Evolutionary conservation across 257 asterid species (phyloP).

Genomic region (Nicotiana knightiana): DNA sequence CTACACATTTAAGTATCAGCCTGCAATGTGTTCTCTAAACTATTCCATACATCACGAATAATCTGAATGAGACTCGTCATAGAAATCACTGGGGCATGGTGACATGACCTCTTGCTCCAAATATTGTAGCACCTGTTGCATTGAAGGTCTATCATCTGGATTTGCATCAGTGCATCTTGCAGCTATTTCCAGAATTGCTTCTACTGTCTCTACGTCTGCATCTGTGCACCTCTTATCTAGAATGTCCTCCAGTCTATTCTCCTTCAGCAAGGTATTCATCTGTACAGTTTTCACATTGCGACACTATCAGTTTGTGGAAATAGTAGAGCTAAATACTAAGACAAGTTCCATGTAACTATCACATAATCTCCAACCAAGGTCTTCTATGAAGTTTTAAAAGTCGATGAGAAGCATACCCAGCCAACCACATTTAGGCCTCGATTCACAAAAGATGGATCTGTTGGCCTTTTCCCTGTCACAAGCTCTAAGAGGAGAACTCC

Average conservation of each 20-base stretch:
- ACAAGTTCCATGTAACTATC: background rate
- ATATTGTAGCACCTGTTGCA: constrained; percentile 86
- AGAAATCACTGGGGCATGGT: constrained; percentile 69
- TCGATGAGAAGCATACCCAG: constrained; percentile 47
- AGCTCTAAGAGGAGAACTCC: constrained; percentile 91
- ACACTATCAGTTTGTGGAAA: background rate
- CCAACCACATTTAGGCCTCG: constrained; percentile 90
- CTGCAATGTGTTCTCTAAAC: background rate
- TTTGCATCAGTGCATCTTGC: constrained; percentile 78
- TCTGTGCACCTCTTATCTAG: constrained; percentile 67
- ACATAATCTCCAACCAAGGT: background rate
- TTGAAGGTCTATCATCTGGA: constrained; percentile 78
- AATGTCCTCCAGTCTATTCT: constrained; percentile 58
- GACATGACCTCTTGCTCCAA: constrained; percentile 95
- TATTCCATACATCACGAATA: constrained; percentile 31
- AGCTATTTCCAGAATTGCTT: constrained; percentile 78
- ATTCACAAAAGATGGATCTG: constrained; percentile 75
- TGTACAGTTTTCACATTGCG: constrained; percentile 14
- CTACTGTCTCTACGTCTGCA: constrained; percentile 73
- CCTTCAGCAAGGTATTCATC: constrained; percentile 71
- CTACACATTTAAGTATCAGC: background rate
- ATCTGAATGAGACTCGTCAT: constrained; percentile 87
- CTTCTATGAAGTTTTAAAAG: background rate
- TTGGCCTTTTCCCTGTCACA: constrained; percentile 89
- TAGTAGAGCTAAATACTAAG: background rate